phyloP scores from a whole-genome alignment of 306 rosid genomes.

The Rosa persica region DNA sequence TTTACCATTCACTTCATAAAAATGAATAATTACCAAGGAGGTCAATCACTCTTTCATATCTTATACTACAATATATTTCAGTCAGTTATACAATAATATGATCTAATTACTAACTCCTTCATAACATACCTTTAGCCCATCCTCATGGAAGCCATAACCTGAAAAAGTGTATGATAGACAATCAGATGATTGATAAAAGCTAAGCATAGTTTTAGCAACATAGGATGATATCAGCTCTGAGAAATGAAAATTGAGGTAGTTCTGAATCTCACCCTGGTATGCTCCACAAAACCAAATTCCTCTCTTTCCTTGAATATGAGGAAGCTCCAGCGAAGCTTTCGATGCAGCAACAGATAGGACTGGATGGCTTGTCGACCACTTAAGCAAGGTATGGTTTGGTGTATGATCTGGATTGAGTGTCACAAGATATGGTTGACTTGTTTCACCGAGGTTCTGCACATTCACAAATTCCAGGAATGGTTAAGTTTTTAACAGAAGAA shows the following conservation, averaged over 20 bases:
- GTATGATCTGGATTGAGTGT: conserved; percentile 75
- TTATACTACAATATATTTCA: neutral
- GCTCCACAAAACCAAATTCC: conserved; percentile 89
- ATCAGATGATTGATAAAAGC: neutral
- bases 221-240: neutral
- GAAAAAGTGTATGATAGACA: conserved; percentile 25
- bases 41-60: neutral
- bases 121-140: conserved; percentile 67
- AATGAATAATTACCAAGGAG: neutral
- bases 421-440: conserved; percentile 60
- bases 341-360: conserved; percentile 75
- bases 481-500: no score
- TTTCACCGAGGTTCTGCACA: conserved; percentile 68
- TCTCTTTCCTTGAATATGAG: conserved; percentile 79
- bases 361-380: conserved; percentile 80
- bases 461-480: neutral
- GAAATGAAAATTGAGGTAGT: neutral
- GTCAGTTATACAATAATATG: neutral
- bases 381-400: conserved; percentile 61
- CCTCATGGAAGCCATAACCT: conserved; percentile 97
- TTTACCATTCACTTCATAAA: neutral
- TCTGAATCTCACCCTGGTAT: conserved; percentile 56
- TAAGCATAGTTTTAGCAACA: neutral
- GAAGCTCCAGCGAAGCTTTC: conserved; percentile 67
- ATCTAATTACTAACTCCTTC: neutral